These are phyloP conservation scores for Magnaporthales sp. DNA, from an alignment of 2,329 filamentous ascomycete genomes.

Conservation along the genomic window DNA sequence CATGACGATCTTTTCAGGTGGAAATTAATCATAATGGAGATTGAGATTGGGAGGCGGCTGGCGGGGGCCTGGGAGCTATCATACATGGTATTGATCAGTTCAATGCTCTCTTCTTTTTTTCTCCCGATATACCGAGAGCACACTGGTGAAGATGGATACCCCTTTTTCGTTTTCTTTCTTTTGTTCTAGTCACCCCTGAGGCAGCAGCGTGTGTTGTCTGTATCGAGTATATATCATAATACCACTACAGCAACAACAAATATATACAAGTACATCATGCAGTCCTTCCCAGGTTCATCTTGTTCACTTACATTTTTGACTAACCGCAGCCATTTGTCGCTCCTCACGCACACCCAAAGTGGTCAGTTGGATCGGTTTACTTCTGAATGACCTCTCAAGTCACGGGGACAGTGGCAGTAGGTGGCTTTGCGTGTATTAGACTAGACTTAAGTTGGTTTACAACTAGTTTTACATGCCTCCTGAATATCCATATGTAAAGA, in stretches of 20 bases:
- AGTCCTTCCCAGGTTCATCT: neutral
- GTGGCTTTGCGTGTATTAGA: neutral
- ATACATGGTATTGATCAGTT: neutral
- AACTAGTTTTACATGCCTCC: neutral
- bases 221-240: neutral
- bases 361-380: neutral
- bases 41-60: neutral
- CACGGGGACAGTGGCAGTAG: neutral
- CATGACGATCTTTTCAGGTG: neutral
- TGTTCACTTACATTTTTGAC: too few relatives aligned
- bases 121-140: neutral
- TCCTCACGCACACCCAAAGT: too few relatives aligned
- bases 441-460: neutral
- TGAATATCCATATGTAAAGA: neutral
- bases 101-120: neutral
- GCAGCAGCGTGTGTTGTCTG: neutral
- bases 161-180: neutral
- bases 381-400: neutral
- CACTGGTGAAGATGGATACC: neutral
- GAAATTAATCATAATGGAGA: neutral
- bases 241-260: neutral
- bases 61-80: neutral
- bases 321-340: too few relatives aligned
- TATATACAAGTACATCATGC: neutral
- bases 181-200: neutral